Conservation (phyloP, 2,329 filamentous ascomycete genomes). For the Sclerotinia trifoliorum region DNA sequence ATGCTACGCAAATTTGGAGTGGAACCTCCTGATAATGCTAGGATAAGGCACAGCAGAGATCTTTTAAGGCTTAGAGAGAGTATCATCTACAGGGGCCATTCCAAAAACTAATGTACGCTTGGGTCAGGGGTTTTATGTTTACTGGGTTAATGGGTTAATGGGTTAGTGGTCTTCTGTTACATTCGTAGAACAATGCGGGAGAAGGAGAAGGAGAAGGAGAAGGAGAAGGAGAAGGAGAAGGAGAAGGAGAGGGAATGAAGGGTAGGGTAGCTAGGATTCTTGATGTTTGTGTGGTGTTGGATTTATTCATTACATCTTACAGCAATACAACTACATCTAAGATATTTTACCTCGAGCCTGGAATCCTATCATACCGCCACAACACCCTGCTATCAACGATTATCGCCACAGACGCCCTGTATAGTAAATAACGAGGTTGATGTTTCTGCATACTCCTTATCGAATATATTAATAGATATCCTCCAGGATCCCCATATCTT, state of each 20-base stretch:
- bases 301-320: background rate
- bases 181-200: background rate
- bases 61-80: too few relatives aligned
- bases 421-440: background rate
- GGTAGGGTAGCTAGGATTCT: background rate
- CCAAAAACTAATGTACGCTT: too few relatives aligned
- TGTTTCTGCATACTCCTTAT: background rate
- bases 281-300: background rate
- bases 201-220: background rate
- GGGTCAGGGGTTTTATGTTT: background rate
- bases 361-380: slow-evolving; percentile 12
- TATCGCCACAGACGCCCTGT: slow-evolving; percentile 1
- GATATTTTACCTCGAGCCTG: background rate
- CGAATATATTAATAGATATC: slow-evolving; percentile 2
- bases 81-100: too few relatives aligned
- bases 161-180: background rate
- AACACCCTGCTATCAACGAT: background rate
- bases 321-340: too few relatives aligned
- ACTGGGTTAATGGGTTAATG: background rate
- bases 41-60: background rate
- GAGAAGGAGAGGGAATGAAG: background rate
- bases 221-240: background rate
- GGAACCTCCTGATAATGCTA: background rate
- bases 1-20: background rate
- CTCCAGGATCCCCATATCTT: background rate